phyloP scores from a whole-genome alignment of 495 filamentous ascomycete genomes.

The Pyrenopolyporus hunteri region DNA sequence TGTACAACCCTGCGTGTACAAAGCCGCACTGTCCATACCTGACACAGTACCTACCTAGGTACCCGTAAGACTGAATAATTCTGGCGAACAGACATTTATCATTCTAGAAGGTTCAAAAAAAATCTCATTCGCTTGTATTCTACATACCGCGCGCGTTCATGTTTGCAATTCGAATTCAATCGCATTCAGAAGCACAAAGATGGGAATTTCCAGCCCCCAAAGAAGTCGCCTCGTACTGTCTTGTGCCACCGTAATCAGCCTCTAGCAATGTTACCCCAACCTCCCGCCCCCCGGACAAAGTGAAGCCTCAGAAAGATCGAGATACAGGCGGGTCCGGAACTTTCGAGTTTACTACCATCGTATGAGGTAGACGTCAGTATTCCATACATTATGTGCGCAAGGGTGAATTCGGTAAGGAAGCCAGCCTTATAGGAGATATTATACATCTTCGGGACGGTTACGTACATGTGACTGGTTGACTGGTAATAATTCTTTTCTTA shows the following conservation, averaged over 20 bases:
- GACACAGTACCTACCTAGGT: no score
- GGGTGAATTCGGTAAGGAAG: background rate
- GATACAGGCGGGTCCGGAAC: no score
- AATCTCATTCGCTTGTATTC: background rate
- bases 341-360: no score
- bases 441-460: background rate
- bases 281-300: no score
- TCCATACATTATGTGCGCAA: background rate
- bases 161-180: background rate
- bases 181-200: constrained; percentile 9
- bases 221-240: background rate
- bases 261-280: no score
- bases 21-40: no score
- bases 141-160: background rate
- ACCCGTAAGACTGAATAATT: no score
- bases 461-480: background rate
- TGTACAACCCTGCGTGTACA: no score
- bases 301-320: background rate
- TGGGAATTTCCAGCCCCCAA: background rate
- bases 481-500: no score
- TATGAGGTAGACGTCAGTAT: no score
- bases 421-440: background rate
- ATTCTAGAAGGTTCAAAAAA: constrained; percentile 27
- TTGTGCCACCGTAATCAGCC: background rate
- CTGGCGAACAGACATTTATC: no score